Evolutionary conservation across 768 basidiomycete genomes (phyloP).

Genomic region (Pluteus cervinus): DNA sequence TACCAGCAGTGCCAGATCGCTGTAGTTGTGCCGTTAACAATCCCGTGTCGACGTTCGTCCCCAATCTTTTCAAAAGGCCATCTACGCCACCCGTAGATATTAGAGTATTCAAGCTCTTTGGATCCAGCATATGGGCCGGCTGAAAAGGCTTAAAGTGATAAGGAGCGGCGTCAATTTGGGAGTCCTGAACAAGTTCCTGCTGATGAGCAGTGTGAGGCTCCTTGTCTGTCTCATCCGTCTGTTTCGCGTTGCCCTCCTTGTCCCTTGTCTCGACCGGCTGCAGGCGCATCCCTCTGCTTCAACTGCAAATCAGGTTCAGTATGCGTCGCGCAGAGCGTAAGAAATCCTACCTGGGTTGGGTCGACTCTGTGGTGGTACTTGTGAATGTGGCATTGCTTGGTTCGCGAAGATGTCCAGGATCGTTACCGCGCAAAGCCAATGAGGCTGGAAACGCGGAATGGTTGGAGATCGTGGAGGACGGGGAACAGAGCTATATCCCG

Average conservation of each 20-base stretch:
- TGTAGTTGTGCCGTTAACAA: no score
- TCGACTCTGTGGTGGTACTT: constrained; percentile 46
- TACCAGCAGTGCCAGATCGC: constrained; percentile 19
- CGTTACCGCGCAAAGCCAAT: constrained; percentile 60
- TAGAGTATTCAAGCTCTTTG: constrained; percentile 71
- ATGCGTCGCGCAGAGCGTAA: constrained; percentile 23
- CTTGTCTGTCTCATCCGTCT: constrained; percentile 20
- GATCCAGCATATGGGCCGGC: constrained; percentile 85
- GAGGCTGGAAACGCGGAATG: constrained; percentile 56
- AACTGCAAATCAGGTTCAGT: constrained; percentile 28
- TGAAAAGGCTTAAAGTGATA: constrained; percentile 69
- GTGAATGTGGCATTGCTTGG: constrained; percentile 50
- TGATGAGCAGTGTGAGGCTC: constrained; percentile 16
- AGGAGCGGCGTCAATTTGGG: constrained; percentile 38
- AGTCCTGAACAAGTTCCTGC: constrained; percentile 21
- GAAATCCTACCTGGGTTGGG: constrained; percentile 30
- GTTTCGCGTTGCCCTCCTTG: constrained; percentile 11
- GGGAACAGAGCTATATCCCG: constrained; percentile 51
- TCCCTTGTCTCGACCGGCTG: constrained; percentile 3
- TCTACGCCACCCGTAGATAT: constrained; percentile 63
- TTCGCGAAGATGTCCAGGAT: constrained; percentile 58
- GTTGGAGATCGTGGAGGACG: constrained; percentile 72
- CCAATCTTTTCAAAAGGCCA: constrained; percentile 66
- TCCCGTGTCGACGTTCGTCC: constrained; percentile 54
- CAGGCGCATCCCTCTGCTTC: constrained; percentile 12